Percentiles rank a stretch among this genome's conserved stretches.
Conservation (phyloP, 2,329 filamentous ascomycete genomes). For the Fusarium goolgardi region DNA sequence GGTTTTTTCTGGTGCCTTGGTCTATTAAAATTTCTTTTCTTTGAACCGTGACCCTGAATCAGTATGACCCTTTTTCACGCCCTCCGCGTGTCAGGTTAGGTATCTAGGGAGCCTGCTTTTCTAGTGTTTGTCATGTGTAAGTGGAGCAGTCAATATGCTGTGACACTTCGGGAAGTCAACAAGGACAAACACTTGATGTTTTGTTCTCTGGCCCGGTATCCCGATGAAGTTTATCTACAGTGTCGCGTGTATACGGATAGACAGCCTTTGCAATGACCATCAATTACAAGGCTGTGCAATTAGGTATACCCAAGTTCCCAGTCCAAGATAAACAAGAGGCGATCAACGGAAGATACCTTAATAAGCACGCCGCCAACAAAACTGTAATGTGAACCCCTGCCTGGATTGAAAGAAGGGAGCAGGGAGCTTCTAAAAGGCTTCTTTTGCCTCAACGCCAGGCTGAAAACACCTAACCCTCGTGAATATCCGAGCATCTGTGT, state of each 20-base stretch:
- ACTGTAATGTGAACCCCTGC: constrained; percentile 9
- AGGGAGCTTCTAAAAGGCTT: constrained; percentile 27
- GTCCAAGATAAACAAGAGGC: neutral
- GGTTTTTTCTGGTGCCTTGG: constrained; percentile 4
- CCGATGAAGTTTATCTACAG: neutral
- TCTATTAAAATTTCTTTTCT: constrained; percentile 7
- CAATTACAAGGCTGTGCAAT: neutral
- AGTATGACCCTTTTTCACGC: neutral
- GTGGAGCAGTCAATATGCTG: neutral
- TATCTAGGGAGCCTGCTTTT: neutral
- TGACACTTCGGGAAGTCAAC: neutral
- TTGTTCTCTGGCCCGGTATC: neutral
- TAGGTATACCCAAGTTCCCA: neutral
- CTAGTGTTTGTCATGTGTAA: neutral
- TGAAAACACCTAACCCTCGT: constrained; percentile 21
- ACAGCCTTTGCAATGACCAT: neutral
- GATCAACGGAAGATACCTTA: neutral
- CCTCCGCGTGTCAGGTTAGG: constrained; percentile 2
- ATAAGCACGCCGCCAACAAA: constrained; percentile 5
- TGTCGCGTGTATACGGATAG: neutral
- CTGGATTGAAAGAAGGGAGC: constrained; percentile 4
- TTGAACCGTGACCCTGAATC: constrained; percentile 6
- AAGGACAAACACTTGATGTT: neutral
- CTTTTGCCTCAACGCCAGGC: constrained; percentile 30
- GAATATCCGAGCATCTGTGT: constrained; percentile 7